A percentile compares a stretch with the other conserved stretches of the same genome.
phyloP scores from a whole-genome alignment of 1,284 basidiomycete genomes.

The Rhodotorula sp. region DNA sequence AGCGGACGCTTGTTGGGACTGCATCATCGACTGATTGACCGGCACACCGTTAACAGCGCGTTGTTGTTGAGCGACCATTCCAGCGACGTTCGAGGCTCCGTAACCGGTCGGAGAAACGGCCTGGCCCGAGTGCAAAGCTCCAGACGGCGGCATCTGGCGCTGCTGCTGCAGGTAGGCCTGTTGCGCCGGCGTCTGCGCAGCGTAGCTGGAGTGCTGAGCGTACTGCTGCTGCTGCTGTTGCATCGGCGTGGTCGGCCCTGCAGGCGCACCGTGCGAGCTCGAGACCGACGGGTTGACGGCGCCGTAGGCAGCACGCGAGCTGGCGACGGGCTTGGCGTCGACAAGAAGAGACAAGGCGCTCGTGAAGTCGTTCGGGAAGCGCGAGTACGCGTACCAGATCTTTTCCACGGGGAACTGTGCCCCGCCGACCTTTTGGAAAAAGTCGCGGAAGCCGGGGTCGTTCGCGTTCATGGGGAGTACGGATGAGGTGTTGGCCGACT shows the following conservation, averaged over 20 bases:
- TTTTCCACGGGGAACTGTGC: slow-evolving; percentile 16
- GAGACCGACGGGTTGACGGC: slow-evolving; percentile 5
- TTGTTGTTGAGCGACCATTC: not conserved
- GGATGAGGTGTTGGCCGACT: no score
- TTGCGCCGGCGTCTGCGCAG: not conserved
- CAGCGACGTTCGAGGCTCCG: not conserved
- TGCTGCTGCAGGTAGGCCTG: slow-evolving; percentile 1
- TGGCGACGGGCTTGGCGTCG: slow-evolving; percentile 20
- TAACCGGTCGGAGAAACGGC: not conserved
- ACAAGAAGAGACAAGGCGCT: slow-evolving; percentile 24
- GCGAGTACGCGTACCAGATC: slow-evolving; percentile 17
- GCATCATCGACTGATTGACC: not conserved
- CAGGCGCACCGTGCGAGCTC: slow-evolving; percentile 5
- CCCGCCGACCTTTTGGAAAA: slow-evolving; percentile 17
- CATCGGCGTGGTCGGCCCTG: not conserved
- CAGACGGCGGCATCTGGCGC: not conserved
- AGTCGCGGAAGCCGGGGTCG: slow-evolving; percentile 27
- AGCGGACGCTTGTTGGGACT: slow-evolving; percentile 1
- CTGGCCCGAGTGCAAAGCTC: not conserved
- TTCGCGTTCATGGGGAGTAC: not conserved
- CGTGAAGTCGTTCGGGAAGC: slow-evolving; percentile 12
- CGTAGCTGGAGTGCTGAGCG: not conserved
- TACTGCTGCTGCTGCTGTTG: slow-evolving; percentile 9
- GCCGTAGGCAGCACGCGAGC: slow-evolving; percentile 4
- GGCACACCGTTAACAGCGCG: not conserved